Evolutionary conservation across 1,284 basidiomycete species (phyloP).

Genomic region (Cystobasidium pallidum): DNA sequence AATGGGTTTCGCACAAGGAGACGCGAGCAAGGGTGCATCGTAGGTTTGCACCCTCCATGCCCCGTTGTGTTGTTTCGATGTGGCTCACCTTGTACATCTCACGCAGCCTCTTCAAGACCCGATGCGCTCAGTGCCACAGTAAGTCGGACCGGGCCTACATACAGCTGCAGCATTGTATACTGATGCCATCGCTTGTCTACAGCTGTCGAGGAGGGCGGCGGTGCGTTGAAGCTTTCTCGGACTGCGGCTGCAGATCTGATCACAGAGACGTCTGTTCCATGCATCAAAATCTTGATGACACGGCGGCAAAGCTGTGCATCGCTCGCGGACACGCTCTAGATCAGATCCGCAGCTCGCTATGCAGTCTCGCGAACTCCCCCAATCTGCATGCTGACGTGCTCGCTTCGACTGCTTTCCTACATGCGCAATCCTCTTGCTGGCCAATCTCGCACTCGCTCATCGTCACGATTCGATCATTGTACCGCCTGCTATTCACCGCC

Average conservation of each 20-base stretch:
- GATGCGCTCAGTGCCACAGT: conserved; percentile 93
- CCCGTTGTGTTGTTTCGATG: background rate
- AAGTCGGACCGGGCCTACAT: conserved; percentile 8
- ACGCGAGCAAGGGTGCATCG: conserved; percentile 81
- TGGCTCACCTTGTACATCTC: background rate
- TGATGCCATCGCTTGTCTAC: background rate
- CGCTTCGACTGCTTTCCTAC: background rate
- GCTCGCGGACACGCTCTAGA: too few relatives aligned
- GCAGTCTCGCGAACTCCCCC: too few relatives aligned
- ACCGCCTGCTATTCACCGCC: background rate
- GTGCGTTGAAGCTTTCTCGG: background rate
- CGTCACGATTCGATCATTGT: conserved; percentile 8
- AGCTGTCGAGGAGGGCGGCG: conserved; percentile 22
- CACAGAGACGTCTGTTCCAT: background rate
- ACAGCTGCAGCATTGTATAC: background rate
- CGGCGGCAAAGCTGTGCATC: too few relatives aligned
- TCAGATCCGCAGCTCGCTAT: background rate
- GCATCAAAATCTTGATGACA: background rate
- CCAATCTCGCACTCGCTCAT: conserved; percentile 14
- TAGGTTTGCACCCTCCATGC: conserved; percentile 1
- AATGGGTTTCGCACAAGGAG: conserved; percentile 62
- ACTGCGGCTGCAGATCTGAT: conserved; percentile 14
- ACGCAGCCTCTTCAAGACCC: conserved; percentile 52
- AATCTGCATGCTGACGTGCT: background rate
- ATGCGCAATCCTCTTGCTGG: background rate